Conservation (phyloP, 139 green algal species). For the Coccomyxa sp. region DNA sequence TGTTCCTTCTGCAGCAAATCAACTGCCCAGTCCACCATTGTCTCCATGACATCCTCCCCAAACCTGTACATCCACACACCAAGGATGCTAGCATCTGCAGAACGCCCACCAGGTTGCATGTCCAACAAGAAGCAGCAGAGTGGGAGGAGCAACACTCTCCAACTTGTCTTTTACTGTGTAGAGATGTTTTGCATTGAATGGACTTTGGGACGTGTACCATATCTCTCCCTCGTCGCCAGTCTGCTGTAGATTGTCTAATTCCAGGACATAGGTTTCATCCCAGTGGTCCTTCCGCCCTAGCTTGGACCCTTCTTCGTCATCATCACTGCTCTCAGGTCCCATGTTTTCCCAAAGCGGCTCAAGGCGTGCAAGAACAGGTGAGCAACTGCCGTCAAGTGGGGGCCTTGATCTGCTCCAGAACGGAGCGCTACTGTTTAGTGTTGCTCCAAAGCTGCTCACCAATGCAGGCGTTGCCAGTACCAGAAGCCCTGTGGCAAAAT, state of each 20-base stretch:
- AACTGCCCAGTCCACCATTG: slow-evolving; percentile 3
- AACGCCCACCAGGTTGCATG: neutral
- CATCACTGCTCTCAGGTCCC: neutral
- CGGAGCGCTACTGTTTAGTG: neutral
- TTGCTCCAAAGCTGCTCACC: neutral
- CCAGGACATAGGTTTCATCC: slow-evolving; percentile 15
- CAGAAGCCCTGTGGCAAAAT: neutral
- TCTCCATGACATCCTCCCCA: slow-evolving; percentile 17
- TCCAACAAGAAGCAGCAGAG: neutral
- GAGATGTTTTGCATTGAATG: neutral
- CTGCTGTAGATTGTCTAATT: slow-evolving; percentile 11
- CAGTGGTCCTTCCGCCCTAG: slow-evolving; percentile 17
- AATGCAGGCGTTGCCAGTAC: neutral
- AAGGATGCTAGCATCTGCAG: neutral
- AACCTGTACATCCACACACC: slow-evolving; percentile 9
- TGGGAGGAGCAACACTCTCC: neutral
- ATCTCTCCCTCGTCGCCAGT: slow-evolving; percentile 22
- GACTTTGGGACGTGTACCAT: slow-evolving; percentile 1
- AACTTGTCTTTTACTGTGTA: neutral
- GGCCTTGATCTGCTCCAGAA: neutral
- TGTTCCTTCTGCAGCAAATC: neutral
- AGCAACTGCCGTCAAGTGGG: neutral
- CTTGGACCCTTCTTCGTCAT: slow-evolving; percentile 4
- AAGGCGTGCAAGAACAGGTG: neutral
- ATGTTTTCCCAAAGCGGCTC: neutral